Evolutionary conservation across 176 grass and related monocot genomes (phyloP).

Genomic region (Triticum aestivum): IWGSC_CS_RefSeq_v2.1 NC_057796.1:336498757-336499256

Average conservation of each 20-base stretch:
- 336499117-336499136: no score
- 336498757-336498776: slow-evolving; percentile 9
- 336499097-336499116: background rate
- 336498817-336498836: slow-evolving; percentile 29
- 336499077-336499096: background rate
- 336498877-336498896: background rate
- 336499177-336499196: no score
- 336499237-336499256: no score
- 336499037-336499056: slow-evolving; percentile 21
- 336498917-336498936: background rate
- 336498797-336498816: slow-evolving; percentile 7
- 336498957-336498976: slow-evolving; percentile 8
- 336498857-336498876: background rate
- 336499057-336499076: background rate
- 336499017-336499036: slow-evolving; percentile 5
- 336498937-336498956: slow-evolving; percentile 25
- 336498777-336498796: slow-evolving; percentile 17
- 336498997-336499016: background rate
- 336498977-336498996: slow-evolving; percentile 27
- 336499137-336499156: no score
- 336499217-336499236: no score
- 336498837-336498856: background rate
- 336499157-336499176: no score
- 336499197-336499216: no score
- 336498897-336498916: slow-evolving; percentile 39